phyloP scores from a whole-genome alignment of 768 basidiomycete species.

The Mycena epipterygia region DNA sequence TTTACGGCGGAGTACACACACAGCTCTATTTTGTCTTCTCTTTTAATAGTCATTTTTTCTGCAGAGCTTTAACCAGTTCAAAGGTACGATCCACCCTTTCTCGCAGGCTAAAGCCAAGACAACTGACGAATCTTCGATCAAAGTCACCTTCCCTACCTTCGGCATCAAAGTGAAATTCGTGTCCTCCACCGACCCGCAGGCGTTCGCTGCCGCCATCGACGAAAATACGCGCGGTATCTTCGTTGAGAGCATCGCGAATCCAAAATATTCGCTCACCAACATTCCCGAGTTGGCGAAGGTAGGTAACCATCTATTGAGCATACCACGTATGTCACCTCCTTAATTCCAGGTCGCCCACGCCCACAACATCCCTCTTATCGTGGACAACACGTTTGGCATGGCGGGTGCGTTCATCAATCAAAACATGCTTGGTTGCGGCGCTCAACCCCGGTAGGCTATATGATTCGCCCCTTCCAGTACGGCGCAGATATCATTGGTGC shows the following conservation, averaged over 20 bases:
- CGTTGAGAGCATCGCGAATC: slow-evolving; percentile 71
- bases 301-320: neutral
- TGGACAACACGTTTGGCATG: slow-evolving; percentile 70
- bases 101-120: too few relatives aligned
- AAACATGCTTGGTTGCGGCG: too few relatives aligned
- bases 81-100: too few relatives aligned
- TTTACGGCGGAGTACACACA: slow-evolving; percentile 60
- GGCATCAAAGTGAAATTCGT: slow-evolving; percentile 62
- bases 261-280: slow-evolving; percentile 62
- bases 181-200: slow-evolving; percentile 51
- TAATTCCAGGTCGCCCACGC: slow-evolving; percentile 23
- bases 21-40: neutral
- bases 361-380: slow-evolving; percentile 49
- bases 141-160: slow-evolving; percentile 61
- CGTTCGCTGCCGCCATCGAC: slow-evolving; percentile 63
- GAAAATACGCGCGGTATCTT: slow-evolving; percentile 68
- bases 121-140: too few relatives aligned
- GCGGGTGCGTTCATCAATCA: slow-evolving; percentile 45
- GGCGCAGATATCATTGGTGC: slow-evolving; percentile 52
- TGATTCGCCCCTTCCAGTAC: slow-evolving; percentile 47
- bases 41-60: neutral
- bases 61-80: slow-evolving; percentile 63
- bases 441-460: slow-evolving; percentile 59
- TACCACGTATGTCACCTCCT: too few relatives aligned
- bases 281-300: slow-evolving; percentile 66